These are phyloP conservation scores for Avena sativa DNA, from an alignment of 176 grass and related monocot species.

Conservation along the genomic window DNA sequence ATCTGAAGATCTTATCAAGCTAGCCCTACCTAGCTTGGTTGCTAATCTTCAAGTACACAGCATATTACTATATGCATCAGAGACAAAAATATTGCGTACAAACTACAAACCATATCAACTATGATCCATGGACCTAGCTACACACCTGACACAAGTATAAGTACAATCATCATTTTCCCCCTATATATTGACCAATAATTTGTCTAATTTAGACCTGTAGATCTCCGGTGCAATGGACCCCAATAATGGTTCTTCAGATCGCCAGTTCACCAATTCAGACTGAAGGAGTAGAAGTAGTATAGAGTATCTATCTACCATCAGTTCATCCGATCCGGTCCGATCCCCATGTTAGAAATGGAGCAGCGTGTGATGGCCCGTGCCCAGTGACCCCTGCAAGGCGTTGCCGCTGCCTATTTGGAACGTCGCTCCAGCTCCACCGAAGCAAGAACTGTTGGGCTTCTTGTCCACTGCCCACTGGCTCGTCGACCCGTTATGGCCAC, in stretches of 20 bases:
- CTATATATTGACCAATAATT: constrained; percentile 39
- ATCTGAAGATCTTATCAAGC: constrained; percentile 31
- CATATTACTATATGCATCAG: not conserved
- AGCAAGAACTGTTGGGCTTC: constrained; percentile 63
- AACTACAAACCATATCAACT: constrained; percentile 50
- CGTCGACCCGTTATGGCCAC: not conserved
- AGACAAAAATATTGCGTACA: constrained; percentile 51
- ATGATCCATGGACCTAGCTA: constrained; percentile 32
- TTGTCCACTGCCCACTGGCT: constrained; percentile 33
- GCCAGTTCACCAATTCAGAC: constrained; percentile 31
- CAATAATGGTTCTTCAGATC: constrained; percentile 19
- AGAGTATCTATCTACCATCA: constrained; percentile 25
- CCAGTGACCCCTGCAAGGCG: constrained; percentile 52
- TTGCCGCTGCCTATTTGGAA: constrained; percentile 54
- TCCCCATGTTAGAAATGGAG: constrained; percentile 59
- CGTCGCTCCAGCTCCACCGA: constrained; percentile 56
- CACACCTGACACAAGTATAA: constrained; percentile 35
- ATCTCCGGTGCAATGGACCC: not conserved
- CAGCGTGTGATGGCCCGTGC: constrained; percentile 59
- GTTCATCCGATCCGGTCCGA: constrained; percentile 37
- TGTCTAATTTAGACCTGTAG: constrained; percentile 26
- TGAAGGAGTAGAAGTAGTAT: constrained; percentile 9
- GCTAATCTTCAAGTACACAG: constrained; percentile 20
- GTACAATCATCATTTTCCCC: constrained; percentile 25
- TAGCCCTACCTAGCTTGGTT: constrained; percentile 29